Evolutionary conservation across 768 basidiomycete genomes (phyloP).

Genomic region (Termitomyces bulborhizus): DNA sequence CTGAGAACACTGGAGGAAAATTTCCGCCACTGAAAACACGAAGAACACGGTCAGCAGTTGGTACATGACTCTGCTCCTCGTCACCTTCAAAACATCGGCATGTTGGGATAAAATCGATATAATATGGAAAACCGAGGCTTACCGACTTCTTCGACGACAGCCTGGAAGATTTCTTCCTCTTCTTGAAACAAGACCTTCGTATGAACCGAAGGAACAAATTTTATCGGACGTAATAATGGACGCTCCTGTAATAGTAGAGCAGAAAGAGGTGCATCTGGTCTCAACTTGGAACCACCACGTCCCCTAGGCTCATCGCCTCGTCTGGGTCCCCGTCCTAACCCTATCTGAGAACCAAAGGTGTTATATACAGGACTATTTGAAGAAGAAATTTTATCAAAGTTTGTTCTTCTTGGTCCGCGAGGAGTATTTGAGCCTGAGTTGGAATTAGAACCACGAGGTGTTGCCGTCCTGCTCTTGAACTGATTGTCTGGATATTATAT

Average conservation of each 20-base stretch:
- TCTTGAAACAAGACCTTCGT: conserved; percentile 46
- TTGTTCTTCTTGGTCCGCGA: conserved; percentile 18
- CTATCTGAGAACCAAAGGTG: background rate
- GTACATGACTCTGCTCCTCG: conserved; percentile 47
- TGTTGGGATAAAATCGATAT: background rate
- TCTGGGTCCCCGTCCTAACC: conserved; percentile 6
- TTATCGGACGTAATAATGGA: conserved; percentile 60
- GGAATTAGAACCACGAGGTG: conserved; percentile 11
- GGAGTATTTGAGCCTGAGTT: conserved; percentile 12
- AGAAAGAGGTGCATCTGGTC: conserved; percentile 46
- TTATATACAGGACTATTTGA: conserved; percentile 1
- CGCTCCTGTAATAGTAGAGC: conserved; percentile 49
- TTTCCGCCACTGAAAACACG: conserved; percentile 49
- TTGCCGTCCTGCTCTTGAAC: conserved; percentile 14
- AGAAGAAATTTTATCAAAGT: background rate
- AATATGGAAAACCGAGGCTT: conserved; percentile 15
- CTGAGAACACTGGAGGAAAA: conserved; percentile 17
- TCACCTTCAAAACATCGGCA: conserved; percentile 28
- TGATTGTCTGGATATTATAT: conserved; percentile 8
- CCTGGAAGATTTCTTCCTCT: conserved; percentile 57
- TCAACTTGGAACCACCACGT: conserved; percentile 25
- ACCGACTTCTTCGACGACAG: conserved; percentile 49
- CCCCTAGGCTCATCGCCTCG: conserved; percentile 10
- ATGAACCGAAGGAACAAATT: conserved; percentile 57
- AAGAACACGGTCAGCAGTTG: conserved; percentile 65